Evolutionary conservation across 441 rosid species (phyloP), one percentile per base, ranked within the genome.

Genomic region (Mallotus repandus): DNA sequence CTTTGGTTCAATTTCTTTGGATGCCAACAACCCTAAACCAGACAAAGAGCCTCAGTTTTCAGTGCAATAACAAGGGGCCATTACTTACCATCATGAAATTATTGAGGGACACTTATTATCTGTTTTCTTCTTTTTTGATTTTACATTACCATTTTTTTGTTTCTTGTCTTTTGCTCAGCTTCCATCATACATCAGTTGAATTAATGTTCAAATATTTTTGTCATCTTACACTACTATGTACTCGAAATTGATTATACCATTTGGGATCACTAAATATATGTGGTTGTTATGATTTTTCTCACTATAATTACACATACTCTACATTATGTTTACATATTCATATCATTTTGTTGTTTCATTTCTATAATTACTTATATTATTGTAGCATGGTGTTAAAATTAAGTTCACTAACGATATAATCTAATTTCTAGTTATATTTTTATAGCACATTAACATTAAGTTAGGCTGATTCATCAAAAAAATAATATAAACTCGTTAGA

Each of bases 1-100:
- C 35, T 54, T 18, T 43, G 73, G 69, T 72, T 74, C 68, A 69
- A 38, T 65, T 48, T 64, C 54, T 45, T 60, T 63, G 79, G 76
- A 83, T 68, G 49, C 78, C 69, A 79, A 83, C 86, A 81, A 81
- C 66, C 25, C 77, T 67, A 76, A 75, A 81, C 66, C 57, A 76
- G 88, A 81, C 88, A 85, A 82, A 79, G 22, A 13, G 65, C 43
- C 74, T 81, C 79, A 60, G 79, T 74, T 79, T 82, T 81, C 81
- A 78, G 84, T 77, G 86, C 78, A 76, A 66, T 63, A 38, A 29
- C 76, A 68, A 43, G 70, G 76, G 74, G 79, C 81, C 81, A 74
- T 72, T 56, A 10, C 77, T 69, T 72, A 19, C 55, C 75, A 72
- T 48, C 71, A 46, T 65, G 63, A 70, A 80, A 74, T 76, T 75